Percentiles rank a stretch among this genome's conserved stretches.
phyloP scores from a whole-genome alignment of 1,139 yeast genomes.

The Hyphopichia fennica region DNA sequence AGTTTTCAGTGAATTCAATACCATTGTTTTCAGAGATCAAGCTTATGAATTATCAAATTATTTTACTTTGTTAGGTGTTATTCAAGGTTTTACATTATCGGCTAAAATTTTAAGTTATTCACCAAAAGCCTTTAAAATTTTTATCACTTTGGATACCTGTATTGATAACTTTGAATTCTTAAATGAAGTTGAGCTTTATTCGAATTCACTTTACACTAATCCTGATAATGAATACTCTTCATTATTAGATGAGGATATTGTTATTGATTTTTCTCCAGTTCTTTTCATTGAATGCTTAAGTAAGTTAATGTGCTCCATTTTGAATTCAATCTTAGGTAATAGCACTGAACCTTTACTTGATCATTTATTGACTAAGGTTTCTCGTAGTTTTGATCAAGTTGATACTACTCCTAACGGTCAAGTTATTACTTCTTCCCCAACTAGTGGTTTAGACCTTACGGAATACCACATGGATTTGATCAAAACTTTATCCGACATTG shows the following conservation, averaged over 20 bases:
- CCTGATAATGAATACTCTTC: slow-evolving; percentile 21
- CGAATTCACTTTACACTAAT: slow-evolving; percentile 24
- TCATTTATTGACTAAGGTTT: slow-evolving; percentile 26
- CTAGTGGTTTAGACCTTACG: slow-evolving; percentile 21
- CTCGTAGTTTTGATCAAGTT: slow-evolving; percentile 17
- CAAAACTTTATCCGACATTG: slow-evolving; percentile 31
- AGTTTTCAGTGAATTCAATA: slow-evolving; percentile 30
- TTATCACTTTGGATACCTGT: slow-evolving; percentile 35
- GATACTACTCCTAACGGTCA: slow-evolving; percentile 5
- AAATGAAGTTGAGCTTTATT: slow-evolving; percentile 36
- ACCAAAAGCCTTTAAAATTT: slow-evolving; percentile 30
- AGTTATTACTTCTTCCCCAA: slow-evolving; percentile 5
- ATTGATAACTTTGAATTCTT: slow-evolving; percentile 44
- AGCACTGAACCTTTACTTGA: slow-evolving; percentile 27
- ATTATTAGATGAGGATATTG: slow-evolving; percentile 30
- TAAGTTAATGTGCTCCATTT: slow-evolving; percentile 35
- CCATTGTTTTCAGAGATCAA: slow-evolving; percentile 20
- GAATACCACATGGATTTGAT: slow-evolving; percentile 28
- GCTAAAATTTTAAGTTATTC: slow-evolving; percentile 33
- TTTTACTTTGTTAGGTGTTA: slow-evolving; percentile 46
- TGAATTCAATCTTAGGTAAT: slow-evolving; percentile 29
- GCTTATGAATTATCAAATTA: slow-evolving; percentile 36
- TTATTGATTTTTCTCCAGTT: slow-evolving; percentile 41
- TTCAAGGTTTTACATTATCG: slow-evolving; percentile 41
- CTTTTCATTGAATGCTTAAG: slow-evolving; percentile 45